Evolutionary conservation across 441 rosid species (phyloP).

Genomic region (Biscutella laevigata): DNA sequence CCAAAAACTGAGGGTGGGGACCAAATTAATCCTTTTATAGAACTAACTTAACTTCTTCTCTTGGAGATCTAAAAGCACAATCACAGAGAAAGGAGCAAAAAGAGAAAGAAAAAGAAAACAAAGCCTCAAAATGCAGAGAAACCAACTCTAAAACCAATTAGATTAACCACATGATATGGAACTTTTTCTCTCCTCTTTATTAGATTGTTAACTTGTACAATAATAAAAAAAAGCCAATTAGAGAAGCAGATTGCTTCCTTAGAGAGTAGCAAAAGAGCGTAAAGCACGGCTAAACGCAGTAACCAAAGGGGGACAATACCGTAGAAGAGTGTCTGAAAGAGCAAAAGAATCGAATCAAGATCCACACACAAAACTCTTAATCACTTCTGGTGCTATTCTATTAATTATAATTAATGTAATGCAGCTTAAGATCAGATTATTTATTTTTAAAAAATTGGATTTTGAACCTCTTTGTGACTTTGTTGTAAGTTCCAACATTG

Average conservation of each 20-base stretch:
- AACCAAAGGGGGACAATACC: slow-evolving; percentile 59
- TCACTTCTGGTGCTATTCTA: slow-evolving; percentile 24
- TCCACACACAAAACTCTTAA: slow-evolving; percentile 31
- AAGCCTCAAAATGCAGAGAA: slow-evolving; percentile 55
- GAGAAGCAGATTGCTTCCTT: slow-evolving; percentile 53
- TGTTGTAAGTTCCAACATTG: slow-evolving; percentile 48
- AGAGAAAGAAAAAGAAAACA: slow-evolving; percentile 30
- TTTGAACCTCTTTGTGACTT: slow-evolving; percentile 24
- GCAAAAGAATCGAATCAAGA: slow-evolving; percentile 53
- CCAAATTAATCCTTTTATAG: slow-evolving; percentile 35
- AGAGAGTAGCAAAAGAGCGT: slow-evolving; percentile 58
- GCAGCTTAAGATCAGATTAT: slow-evolving; percentile 9
- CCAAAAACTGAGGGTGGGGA: slow-evolving; percentile 51
- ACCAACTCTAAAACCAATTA: slow-evolving; percentile 41
- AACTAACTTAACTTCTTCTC: slow-evolving; percentile 32
- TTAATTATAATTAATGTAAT: slow-evolving; percentile 16
- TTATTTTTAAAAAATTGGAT: slow-evolving; percentile 23
- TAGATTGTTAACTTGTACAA: slow-evolving; percentile 25
- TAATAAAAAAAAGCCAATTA: slow-evolving; percentile 47
- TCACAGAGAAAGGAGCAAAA: slow-evolving; percentile 18
- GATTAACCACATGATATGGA: slow-evolving; percentile 31
- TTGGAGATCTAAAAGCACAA: slow-evolving; percentile 38
- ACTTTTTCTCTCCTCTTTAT: slow-evolving; percentile 28
- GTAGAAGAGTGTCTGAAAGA: slow-evolving; percentile 24
- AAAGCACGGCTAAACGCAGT: slow-evolving; percentile 47